Evolutionary conservation across 805 yeast species (phyloP).

Genomic region (Monosporozyma solicola): DNA sequence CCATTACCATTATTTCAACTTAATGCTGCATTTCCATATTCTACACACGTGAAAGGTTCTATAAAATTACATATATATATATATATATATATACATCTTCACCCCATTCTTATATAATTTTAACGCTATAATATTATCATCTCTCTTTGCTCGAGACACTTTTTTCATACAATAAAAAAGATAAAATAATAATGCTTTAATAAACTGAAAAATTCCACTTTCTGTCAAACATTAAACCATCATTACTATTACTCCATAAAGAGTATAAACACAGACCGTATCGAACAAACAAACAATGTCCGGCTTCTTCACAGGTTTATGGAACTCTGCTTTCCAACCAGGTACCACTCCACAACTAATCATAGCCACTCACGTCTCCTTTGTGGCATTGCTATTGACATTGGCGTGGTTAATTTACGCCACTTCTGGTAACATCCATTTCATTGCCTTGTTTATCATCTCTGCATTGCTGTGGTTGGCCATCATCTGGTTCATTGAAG

Average conservation of each 20-base stretch:
- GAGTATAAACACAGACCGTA: background rate
- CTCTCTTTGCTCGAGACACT: background rate
- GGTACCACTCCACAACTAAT: constrained; percentile 87
- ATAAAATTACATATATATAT: background rate
- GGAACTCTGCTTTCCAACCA: constrained; percentile 89
- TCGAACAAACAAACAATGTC: constrained; percentile 9
- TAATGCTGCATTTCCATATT: background rate
- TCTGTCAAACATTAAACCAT: background rate
- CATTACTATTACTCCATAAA: too few species aligned
- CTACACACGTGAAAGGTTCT: background rate
- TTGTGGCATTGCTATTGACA: constrained; percentile 48
- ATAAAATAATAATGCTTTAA: background rate
- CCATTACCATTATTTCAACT: background rate
- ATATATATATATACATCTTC: background rate
- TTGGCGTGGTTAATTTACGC: constrained; percentile 50
- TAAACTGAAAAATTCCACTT: background rate
- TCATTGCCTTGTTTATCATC: constrained; percentile 44
- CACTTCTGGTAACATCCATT: constrained; percentile 58
- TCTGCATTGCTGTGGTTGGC: constrained; percentile 64
- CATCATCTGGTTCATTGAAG: constrained; percentile 81
- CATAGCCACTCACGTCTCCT: constrained; percentile 83
- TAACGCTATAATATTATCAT: background rate
- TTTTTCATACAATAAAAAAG: background rate
- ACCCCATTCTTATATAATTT: background rate
- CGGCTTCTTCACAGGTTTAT: constrained; percentile 43